phyloP scores from a whole-genome alignment of 2,329 filamentous ascomycete genomes.

The Blumeriella jaapii region DNA sequence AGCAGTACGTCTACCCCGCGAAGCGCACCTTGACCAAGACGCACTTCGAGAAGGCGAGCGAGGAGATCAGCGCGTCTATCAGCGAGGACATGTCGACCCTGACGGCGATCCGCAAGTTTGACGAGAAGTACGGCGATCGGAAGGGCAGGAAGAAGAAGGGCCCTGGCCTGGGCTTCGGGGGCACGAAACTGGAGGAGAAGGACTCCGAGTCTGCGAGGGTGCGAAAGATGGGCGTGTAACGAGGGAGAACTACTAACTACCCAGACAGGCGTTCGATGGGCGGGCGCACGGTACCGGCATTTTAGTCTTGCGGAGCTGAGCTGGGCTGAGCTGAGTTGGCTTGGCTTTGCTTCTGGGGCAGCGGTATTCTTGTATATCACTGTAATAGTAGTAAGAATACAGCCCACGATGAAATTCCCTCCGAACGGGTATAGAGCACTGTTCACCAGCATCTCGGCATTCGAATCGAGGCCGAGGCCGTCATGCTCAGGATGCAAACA shows the following conservation, averaged over 20 bases:
- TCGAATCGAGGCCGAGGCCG: too few species aligned
- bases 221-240: conserved; percentile 20
- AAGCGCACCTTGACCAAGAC: conserved; percentile 50
- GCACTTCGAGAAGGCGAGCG: conserved; percentile 79
- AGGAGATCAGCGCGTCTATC: conserved; percentile 85
- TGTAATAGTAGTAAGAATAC: conserved; percentile 11
- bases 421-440: too few species aligned
- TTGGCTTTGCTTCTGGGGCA: not conserved
- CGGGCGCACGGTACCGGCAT: conserved; percentile 1
- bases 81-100: conserved; percentile 87
- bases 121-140: conserved; percentile 85
- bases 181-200: conserved; percentile 20
- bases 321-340: too few species aligned
- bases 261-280: too few species aligned
- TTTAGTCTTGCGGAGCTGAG: too few species aligned
- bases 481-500: too few species aligned
- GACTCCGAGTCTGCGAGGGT: conserved; percentile 26
- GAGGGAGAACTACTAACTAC: too few species aligned
- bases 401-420: too few species aligned
- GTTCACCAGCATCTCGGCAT: too few species aligned
- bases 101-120: conserved; percentile 82
- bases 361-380: conserved; percentile 7
- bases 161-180: conserved; percentile 47
- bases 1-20: conserved; percentile 46
- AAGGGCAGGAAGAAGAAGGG: conserved; percentile 51